Percentiles rank a stretch among this genome's conserved stretches.
Conservation (phyloP, 495 filamentous ascomycete genomes). For the Aspergillus diversus region DNA sequence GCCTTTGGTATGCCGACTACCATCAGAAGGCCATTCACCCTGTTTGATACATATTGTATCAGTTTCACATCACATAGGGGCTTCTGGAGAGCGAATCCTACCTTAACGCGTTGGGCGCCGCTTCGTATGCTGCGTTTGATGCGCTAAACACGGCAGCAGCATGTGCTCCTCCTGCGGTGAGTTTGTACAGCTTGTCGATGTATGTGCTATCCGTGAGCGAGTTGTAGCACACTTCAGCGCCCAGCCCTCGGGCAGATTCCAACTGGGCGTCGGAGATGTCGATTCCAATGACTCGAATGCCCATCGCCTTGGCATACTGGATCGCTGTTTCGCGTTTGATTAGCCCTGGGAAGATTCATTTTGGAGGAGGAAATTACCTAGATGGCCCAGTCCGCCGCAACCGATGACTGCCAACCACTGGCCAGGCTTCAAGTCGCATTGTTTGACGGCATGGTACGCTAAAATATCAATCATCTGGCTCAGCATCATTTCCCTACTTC, state of each 20-base stretch:
- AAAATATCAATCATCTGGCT: background rate
- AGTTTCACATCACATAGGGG: background rate
- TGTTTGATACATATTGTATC: background rate
- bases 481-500: background rate
- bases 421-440: slow-evolving; percentile 12
- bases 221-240: slow-evolving; percentile 43
- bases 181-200: background rate
- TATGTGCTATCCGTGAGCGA: slow-evolving; percentile 9
- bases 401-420: slow-evolving; percentile 20
- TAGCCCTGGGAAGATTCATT: too few relatives aligned
- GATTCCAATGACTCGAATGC: slow-evolving; percentile 71
- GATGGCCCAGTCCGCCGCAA: slow-evolving; percentile 62
- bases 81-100: background rate
- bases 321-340: too few relatives aligned
- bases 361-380: slow-evolving; percentile 45
- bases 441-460: slow-evolving; percentile 21
- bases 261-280: slow-evolving; percentile 79
- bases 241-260: slow-evolving; percentile 64
- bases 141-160: slow-evolving; percentile 21
- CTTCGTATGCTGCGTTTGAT: slow-evolving; percentile 15
- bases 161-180: slow-evolving; percentile 17
- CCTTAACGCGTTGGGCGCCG: slow-evolving; percentile 13
- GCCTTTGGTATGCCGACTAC: slow-evolving; percentile 17
- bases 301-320: slow-evolving; percentile 90
- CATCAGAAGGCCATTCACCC: slow-evolving; percentile 18